phyloP scores from a whole-genome alignment of 306 rosid species.

The Astragalus membranaceus region DNA sequence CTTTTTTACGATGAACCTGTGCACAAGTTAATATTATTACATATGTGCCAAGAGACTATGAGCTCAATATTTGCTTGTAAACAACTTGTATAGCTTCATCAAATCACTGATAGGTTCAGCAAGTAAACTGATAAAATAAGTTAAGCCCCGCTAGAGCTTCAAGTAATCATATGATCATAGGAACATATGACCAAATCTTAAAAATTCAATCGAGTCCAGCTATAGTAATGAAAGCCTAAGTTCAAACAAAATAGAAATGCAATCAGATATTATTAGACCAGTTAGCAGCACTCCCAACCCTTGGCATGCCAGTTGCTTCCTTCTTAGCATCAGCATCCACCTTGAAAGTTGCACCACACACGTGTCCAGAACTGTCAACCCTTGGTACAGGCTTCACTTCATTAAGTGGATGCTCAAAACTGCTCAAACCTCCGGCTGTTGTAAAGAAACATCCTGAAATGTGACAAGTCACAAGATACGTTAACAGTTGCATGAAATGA shows the following conservation, averaged over 20 bases:
- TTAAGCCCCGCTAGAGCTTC: slow-evolving; percentile 20
- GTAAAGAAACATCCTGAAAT: slow-evolving; percentile 79
- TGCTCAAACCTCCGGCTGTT: slow-evolving; percentile 82
- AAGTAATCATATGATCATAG: slow-evolving; percentile 10
- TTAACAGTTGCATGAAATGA: slow-evolving; percentile 18
- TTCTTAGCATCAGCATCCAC: slow-evolving; percentile 70
- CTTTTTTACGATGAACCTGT: neutral
- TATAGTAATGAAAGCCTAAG: slow-evolving; percentile 21
- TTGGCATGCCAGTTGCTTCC: slow-evolving; percentile 79
- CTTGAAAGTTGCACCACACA: slow-evolving; percentile 80
- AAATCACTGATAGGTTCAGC: slow-evolving; percentile 17
- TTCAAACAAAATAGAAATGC: slow-evolving; percentile 9
- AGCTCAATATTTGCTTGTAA: slow-evolving; percentile 25
- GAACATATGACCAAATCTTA: slow-evolving; percentile 17
- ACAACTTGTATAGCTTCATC: slow-evolving; percentile 22
- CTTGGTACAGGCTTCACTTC: slow-evolving; percentile 91
- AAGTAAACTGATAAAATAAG: slow-evolving; percentile 13
- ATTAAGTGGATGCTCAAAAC: slow-evolving; percentile 86
- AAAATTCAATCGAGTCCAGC: slow-evolving; percentile 18
- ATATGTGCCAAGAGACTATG: slow-evolving; percentile 26
- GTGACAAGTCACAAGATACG: slow-evolving; percentile 4
- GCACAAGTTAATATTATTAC: slow-evolving; percentile 38
- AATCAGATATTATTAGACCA: slow-evolving; percentile 76
- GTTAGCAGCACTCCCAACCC: slow-evolving; percentile 98
- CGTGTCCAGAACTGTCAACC: slow-evolving; percentile 84